Conservation (phyloP, 2,329 filamentous ascomycete genomes). For the Pseudodiploospora longispora region DNA sequence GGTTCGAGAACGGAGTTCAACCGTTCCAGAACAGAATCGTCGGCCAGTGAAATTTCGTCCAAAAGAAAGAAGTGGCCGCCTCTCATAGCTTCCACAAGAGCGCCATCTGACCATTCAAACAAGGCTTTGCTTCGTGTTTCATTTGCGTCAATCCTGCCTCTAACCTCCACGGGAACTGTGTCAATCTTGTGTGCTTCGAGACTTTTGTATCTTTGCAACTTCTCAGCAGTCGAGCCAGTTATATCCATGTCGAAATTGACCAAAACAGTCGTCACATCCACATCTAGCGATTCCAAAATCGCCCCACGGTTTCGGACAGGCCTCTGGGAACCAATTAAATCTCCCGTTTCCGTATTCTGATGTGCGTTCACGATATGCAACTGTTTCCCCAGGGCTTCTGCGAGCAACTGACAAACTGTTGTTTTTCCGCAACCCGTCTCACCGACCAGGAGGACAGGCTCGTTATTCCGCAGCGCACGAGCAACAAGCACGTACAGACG, state of each 20-base stretch:
- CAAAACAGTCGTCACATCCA: conserved; percentile 49
- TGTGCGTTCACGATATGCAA: conserved; percentile 93
- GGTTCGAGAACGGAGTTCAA: conserved; percentile 95
- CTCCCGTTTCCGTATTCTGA: conserved; percentile 95
- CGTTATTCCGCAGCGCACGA: conserved; percentile 77
- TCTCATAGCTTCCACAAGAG: conserved; percentile 89
- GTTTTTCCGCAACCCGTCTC: conserved; percentile 98
- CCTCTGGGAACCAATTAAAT: conserved; percentile 90
- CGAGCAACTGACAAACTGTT: conserved; percentile 86
- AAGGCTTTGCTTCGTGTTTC: conserved; percentile 67
- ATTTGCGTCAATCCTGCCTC: conserved; percentile 37
- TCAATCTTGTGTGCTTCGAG: conserved; percentile 39
- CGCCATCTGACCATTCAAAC: conserved; percentile 95
- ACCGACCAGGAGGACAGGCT: conserved; percentile 88
- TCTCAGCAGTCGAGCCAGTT: conserved; percentile 40
- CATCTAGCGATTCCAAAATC: conserved; percentile 56
- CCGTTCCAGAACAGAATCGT: conserved; percentile 92
- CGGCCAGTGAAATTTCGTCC: conserved; percentile 94
- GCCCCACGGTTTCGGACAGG: conserved; percentile 78
- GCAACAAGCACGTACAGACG: conserved; percentile 85
- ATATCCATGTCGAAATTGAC: conserved; percentile 29
- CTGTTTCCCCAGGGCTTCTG: conserved; percentile 66
- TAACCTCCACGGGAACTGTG: conserved; percentile 40
- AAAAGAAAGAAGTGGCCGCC: conserved; percentile 84
- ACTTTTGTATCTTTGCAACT: conserved; percentile 49